These are phyloP conservation scores for Ploettnerulaceae sp. DNA, from an alignment of 2,329 filamentous ascomycete genomes.

Conservation along the genomic window DNA sequence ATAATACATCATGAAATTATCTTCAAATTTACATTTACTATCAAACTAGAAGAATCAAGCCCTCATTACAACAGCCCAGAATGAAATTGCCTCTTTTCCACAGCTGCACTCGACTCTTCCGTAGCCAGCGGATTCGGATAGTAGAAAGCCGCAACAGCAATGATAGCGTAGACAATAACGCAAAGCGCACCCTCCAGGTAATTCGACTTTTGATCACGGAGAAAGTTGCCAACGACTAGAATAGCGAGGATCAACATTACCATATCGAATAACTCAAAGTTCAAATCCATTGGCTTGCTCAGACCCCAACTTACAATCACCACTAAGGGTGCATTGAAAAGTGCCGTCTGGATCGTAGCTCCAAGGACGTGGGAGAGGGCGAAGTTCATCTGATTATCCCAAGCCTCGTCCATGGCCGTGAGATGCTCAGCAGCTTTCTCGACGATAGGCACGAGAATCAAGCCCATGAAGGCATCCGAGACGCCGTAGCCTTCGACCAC, in stretches of 20 bases:
- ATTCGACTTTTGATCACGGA: conserved; percentile 84
- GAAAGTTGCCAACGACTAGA: conserved; percentile 80
- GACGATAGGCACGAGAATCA: conserved; percentile 76
- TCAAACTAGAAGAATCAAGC: too few relatives aligned
- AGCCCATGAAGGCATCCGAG: conserved; percentile 56
- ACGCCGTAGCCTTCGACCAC: conserved; percentile 49
- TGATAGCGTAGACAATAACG: conserved; percentile 59
- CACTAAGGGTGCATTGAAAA: conserved; percentile 80
- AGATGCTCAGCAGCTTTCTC: conserved; percentile 85
- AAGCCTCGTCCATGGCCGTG: conserved; percentile 79
- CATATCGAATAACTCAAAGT: conserved; percentile 88
- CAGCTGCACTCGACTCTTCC: too few relatives aligned
- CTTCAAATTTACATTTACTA: too few relatives aligned
- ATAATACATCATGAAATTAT: too few relatives aligned
- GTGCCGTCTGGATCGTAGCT: conserved; percentile 81
- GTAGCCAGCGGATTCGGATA: conserved; percentile 46
- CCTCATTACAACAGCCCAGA: too few relatives aligned
- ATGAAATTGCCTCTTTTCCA: too few relatives aligned
- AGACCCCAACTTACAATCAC: conserved; percentile 81
- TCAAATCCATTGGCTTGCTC: conserved; percentile 64
- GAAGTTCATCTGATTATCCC: conserved; percentile 63
- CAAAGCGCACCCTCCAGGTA: conserved; percentile 86
- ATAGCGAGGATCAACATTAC: conserved; percentile 77
- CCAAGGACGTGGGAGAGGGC: conserved; percentile 41
- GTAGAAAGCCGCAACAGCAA: conserved; percentile 53